These are phyloP conservation scores for Irpex rosettiformis DNA, from an alignment of 1,284 basidiomycete genomes.

Conservation along the genomic window DNA sequence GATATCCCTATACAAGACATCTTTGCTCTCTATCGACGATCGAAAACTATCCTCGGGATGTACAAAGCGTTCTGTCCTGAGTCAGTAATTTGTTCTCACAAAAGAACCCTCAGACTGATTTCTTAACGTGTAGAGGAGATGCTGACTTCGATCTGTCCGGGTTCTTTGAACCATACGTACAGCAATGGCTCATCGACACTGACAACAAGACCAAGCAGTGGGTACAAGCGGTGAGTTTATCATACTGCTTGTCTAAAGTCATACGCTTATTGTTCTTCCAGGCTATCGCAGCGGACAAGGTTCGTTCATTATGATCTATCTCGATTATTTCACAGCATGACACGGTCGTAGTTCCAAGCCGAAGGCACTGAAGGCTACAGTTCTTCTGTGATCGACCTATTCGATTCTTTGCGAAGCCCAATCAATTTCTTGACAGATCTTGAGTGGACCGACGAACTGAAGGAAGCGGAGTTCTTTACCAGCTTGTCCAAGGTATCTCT, in stretches of 20 bases:
- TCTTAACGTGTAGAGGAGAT: slow-evolving; percentile 39
- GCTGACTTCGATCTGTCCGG: slow-evolving; percentile 64
- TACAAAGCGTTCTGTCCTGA: slow-evolving; percentile 76
- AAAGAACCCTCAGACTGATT: slow-evolving; percentile 3
- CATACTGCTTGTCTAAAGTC: neutral
- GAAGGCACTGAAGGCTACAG: slow-evolving; percentile 85
- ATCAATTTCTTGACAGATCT: slow-evolving; percentile 86
- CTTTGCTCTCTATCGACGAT: slow-evolving; percentile 79
- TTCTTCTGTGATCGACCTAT: slow-evolving; percentile 94
- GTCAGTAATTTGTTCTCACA: slow-evolving; percentile 40
- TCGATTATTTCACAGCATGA: neutral
- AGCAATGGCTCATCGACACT: slow-evolving; percentile 88
- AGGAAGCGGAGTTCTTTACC: slow-evolving; percentile 89
- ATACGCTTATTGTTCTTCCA: slow-evolving; percentile 25
- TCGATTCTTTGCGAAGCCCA: slow-evolving; percentile 90
- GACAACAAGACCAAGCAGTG: slow-evolving; percentile 91
- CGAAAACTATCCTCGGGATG: slow-evolving; percentile 74
- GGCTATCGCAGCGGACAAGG: slow-evolving; percentile 88
- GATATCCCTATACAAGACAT: slow-evolving; percentile 86
- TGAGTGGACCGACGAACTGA: slow-evolving; percentile 89
- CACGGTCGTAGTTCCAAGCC: slow-evolving; percentile 68
- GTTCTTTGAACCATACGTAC: slow-evolving; percentile 89
- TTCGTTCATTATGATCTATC: slow-evolving; percentile 30
- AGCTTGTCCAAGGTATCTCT: slow-evolving; percentile 70
- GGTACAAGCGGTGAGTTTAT: slow-evolving; percentile 78